phyloP scores from a whole-genome alignment of 345 rosid genomes.

The Murraya paniculata region DNA sequence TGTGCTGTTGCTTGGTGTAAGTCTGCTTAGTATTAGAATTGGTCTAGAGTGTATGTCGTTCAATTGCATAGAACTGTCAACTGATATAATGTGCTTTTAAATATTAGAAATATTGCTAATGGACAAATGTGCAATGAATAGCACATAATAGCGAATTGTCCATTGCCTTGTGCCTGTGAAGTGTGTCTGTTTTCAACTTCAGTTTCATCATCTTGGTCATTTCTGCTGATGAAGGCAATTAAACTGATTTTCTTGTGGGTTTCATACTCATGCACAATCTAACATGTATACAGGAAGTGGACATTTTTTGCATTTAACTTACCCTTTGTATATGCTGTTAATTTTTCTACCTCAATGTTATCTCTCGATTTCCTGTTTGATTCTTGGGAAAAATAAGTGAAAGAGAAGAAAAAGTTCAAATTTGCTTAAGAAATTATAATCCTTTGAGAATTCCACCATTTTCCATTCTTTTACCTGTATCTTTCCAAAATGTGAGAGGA shows the following conservation, averaged over 20 bases:
- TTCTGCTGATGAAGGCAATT: background rate
- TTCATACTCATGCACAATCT: background rate
- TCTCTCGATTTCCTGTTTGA: background rate
- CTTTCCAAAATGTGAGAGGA: background rate
- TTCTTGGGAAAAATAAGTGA: background rate
- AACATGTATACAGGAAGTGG: background rate
- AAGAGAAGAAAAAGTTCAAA: background rate
- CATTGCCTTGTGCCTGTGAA: background rate
- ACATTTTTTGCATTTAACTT: background rate
- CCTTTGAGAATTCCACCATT: background rate
- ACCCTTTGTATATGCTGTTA: background rate
- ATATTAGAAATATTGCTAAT: background rate
- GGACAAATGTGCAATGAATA: background rate
- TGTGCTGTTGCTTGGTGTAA: background rate
- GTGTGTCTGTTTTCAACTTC: background rate
- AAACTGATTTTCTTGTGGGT: background rate
- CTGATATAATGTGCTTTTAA: background rate
- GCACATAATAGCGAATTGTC: background rate
- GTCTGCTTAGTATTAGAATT: background rate
- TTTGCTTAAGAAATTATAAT: background rate
- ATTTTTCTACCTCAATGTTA: background rate
- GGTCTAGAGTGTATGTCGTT: background rate
- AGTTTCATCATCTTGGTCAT: background rate
- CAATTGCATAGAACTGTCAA: background rate
- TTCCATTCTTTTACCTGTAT: background rate